phyloP scores from a whole-genome alignment of 345 rosid species.

The Bretschneidera sinensis region DNA sequence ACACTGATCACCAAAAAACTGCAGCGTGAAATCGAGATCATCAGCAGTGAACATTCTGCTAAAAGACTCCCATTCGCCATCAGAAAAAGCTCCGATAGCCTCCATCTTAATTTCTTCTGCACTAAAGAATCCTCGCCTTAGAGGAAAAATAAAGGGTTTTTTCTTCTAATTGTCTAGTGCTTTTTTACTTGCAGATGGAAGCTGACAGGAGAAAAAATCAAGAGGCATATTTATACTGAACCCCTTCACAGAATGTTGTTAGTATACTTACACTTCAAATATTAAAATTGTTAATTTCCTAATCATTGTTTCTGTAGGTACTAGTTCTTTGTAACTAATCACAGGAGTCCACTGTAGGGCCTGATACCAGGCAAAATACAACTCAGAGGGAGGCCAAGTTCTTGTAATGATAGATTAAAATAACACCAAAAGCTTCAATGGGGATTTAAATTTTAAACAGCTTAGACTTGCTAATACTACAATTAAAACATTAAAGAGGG shows the following conservation, averaged over 20 bases:
- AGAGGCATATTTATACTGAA: conserved; percentile 33
- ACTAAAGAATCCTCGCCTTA: not conserved
- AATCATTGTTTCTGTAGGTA: conserved; percentile 29
- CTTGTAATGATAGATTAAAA: conserved; percentile 30
- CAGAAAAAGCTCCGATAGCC: conserved; percentile 35
- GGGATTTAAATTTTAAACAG: conserved; percentile 18
- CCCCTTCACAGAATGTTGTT: conserved; percentile 20
- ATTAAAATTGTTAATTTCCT: conserved; percentile 12
- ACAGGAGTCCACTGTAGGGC: conserved; percentile 43
- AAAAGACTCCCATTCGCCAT: conserved; percentile 44
- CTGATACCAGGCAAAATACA: no score
- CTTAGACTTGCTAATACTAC: conserved; percentile 16
- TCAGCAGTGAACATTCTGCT: conserved; percentile 32
- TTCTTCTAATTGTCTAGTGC: no score
- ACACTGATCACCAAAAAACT: conserved; percentile 25
- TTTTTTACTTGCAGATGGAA: conserved; percentile 13
- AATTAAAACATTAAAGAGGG: conserved; percentile 18
- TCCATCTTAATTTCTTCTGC: conserved; percentile 35
- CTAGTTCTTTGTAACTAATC: no score
- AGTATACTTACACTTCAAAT: conserved; percentile 35
- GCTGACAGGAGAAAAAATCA: conserved; percentile 15
- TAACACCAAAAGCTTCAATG: conserved; percentile 14
- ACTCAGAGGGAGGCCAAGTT: conserved; percentile 40
- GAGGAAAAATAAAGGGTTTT: conserved; percentile 8
- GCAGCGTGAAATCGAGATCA: conserved; percentile 29